phyloP scores from a whole-genome alignment of 108 stramenopile species.

The Pseudonitzschia pungens region DNA sequence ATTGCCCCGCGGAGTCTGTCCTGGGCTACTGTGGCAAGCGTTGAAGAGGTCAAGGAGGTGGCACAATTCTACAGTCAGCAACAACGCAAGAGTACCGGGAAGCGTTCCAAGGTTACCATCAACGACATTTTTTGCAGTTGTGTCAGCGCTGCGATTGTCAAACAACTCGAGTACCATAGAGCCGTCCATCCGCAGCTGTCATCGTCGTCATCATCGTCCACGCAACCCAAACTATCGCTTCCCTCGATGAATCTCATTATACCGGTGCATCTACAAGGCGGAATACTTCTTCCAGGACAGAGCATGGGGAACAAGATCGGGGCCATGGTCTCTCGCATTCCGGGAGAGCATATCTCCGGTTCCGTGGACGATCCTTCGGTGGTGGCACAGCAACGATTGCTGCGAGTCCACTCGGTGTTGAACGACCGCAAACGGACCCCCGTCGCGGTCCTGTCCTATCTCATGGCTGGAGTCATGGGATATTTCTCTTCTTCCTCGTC shows the following conservation, averaged over 20 bases:
- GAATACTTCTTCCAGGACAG: slow-evolving; percentile 68
- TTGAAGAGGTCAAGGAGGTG: slow-evolving; percentile 75
- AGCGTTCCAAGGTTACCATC: slow-evolving; percentile 44
- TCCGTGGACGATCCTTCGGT: not conserved
- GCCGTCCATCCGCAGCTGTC: slow-evolving; percentile 15
- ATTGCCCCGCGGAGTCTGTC: slow-evolving; percentile 55
- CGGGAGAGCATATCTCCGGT: slow-evolving; percentile 40
- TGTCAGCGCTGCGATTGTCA: slow-evolving; percentile 62
- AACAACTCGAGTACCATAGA: slow-evolving; percentile 65
- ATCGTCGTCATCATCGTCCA: not conserved
- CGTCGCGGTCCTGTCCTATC: slow-evolving; percentile 58
- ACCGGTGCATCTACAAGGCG: slow-evolving; percentile 83
- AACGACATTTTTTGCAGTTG: slow-evolving; percentile 86
- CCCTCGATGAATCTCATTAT: slow-evolving; percentile 66
- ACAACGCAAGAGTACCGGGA: not conserved
- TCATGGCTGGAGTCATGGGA: slow-evolving; percentile 44
- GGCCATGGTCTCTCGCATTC: slow-evolving; percentile 70
- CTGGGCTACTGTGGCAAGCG: slow-evolving; percentile 64
- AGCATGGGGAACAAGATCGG: slow-evolving; percentile 85
- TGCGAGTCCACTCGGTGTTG: slow-evolving; percentile 55
- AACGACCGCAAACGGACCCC: slow-evolving; percentile 60
- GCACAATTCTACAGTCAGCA: slow-evolving; percentile 37
- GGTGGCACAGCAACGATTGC: slow-evolving; percentile 50
- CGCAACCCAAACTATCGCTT: slow-evolving; percentile 12
- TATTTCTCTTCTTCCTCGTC: slow-evolving; percentile 26